phyloP scores from a whole-genome alignment of 495 filamentous ascomycete species.

The Neurospora sp. region DNA sequence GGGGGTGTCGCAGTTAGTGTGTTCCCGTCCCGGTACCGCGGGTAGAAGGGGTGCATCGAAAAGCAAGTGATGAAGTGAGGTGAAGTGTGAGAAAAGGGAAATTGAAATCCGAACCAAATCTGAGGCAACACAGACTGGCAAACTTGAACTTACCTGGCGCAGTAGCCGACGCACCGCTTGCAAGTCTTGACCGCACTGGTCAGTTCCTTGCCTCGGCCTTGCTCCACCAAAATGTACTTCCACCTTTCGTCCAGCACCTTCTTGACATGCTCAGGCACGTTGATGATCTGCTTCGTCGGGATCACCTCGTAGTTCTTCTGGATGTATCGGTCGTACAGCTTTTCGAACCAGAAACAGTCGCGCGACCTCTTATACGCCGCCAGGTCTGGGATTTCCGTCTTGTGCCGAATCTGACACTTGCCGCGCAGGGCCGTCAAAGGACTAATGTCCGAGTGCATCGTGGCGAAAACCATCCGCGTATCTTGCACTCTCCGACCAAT shows the following conservation, averaged over 20 bases:
- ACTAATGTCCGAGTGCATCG: conserved; percentile 97
- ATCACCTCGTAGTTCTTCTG: conserved; percentile 96
- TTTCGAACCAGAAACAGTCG: conserved; percentile 93
- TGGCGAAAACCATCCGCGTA: conserved; percentile 79
- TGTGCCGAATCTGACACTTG: conserved; percentile 81
- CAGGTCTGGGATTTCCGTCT: conserved; percentile 71
- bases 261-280: conserved; percentile 88
- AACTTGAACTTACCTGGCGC: conserved; percentile 59
- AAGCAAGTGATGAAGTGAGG: conserved; percentile 1
- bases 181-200: conserved; percentile 94
- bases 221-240: conserved; percentile 90
- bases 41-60: background rate
- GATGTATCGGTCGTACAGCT: conserved; percentile 96
- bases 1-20: background rate
- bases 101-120: background rate
- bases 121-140: conserved; percentile 1
- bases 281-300: conserved; percentile 83
- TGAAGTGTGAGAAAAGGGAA: background rate
- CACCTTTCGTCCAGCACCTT: conserved; percentile 90
- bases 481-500: conserved; percentile 86
- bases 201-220: conserved; percentile 83
- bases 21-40: background rate
- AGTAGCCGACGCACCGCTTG: conserved; percentile 82
- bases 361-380: conserved; percentile 72
- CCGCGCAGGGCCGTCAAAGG: conserved; percentile 86